These are phyloP conservation scores for Pouteria campechiana DNA, from an alignment of 179 eudicot species.

Conservation along the genomic window DNA sequence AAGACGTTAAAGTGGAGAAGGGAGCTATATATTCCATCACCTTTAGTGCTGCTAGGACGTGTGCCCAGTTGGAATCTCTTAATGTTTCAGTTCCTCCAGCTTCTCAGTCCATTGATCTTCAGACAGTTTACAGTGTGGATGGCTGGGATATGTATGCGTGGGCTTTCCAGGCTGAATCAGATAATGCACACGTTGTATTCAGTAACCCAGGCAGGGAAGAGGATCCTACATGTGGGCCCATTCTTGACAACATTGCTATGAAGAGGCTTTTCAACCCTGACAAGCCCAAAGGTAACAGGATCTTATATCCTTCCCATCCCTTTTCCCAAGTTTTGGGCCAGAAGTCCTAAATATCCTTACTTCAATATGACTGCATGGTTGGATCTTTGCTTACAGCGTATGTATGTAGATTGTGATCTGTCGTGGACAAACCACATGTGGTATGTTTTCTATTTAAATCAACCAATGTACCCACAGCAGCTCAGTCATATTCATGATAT, in stretches of 20 bases:
- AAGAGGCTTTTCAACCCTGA: conserved; percentile 83
- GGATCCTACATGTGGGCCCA: conserved; percentile 97
- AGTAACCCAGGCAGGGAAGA: conserved; percentile 92
- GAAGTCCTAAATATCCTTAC: too few relatives aligned
- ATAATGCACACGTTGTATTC: conserved; percentile 35
- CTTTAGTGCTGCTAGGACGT: conserved; percentile 94
- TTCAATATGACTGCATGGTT: too few relatives aligned
- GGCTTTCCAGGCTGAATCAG: conserved; percentile 70
- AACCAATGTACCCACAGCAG: too few relatives aligned
- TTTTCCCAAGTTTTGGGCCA: too few relatives aligned
- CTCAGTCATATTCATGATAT: too few relatives aligned
- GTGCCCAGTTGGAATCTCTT: conserved; percentile 94
- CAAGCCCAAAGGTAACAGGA: conserved; percentile 35
- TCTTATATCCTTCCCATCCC: too few relatives aligned
- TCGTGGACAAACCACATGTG: too few relatives aligned
- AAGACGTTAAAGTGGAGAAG: conserved; percentile 60
- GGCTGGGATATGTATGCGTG: conserved; percentile 98
- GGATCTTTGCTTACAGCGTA: too few relatives aligned
- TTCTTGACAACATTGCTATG: conserved; percentile 78
- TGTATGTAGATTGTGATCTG: too few relatives aligned
- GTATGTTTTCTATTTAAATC: too few relatives aligned
- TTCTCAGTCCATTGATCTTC: conserved; percentile 73
- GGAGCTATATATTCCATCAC: conserved; percentile 72
- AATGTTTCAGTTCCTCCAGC: conserved; percentile 72
- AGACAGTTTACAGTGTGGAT: conserved; percentile 82